Evolutionary conservation across 306 rosid species (phyloP), one percentile per base, ranked within the genome.

Genomic region (Cucurbita argyrosperma): DNA sequence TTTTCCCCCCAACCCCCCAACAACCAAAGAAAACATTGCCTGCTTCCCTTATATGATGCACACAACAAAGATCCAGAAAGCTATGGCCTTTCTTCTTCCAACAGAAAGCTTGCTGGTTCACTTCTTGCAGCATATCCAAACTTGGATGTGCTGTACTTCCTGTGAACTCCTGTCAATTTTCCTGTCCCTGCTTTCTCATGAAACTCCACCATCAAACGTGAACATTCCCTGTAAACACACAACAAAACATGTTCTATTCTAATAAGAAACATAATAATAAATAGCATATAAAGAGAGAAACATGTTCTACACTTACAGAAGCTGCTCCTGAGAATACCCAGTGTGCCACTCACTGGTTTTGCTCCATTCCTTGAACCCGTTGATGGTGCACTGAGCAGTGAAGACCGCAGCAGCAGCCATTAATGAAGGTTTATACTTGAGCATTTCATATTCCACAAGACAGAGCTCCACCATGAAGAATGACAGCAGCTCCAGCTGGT

Each of bases 331-430:
- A 5, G 91, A 79, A 81, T 86, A 92, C 57, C 69, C 79, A 38
- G 88, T 89, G 53, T 88, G 79, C 90, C 94, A 88, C 80, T 85
- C 84, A 47, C 86, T 75, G 59, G 97, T 92, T 84, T 80, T 85
- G 75, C 88, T 89, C 97, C 97, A 92, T 65, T 81, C 84, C 72
- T 78, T 85, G 78, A 78, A 86, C 79, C 88, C 89, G 39, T 61
- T 59, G n/a, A 85, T 51, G 18, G 83, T 80, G 49, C 89, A 81
- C 35, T 88, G 89, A 76, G 97, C 96, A 47, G 96, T 84, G 85
- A 79, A 92, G 13, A 88, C 86, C 56, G 95, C 97, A 7, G 94
- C 92, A 71, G 97, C 94, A 75, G 97, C 92, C 72, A 89, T 82
- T 76, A 87, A 62, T 57, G 97, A 89, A 66, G 97, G 97, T 42